Base-by-base conservation (phyloP, 371 early-diverging fungal genomes). In the Coemansia sp. region DNA sequence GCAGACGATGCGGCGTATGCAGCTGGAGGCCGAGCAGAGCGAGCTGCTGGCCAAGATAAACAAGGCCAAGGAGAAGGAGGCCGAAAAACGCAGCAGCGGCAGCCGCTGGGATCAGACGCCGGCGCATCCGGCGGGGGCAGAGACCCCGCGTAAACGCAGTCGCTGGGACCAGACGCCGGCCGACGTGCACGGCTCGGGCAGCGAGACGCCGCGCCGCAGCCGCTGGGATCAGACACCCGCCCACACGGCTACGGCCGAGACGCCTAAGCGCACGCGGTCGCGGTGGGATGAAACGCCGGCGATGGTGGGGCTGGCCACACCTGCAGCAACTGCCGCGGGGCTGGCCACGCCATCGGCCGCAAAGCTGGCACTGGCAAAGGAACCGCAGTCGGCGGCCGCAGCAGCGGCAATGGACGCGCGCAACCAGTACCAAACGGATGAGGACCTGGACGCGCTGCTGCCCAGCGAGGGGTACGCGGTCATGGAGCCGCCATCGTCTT, bases 391-490 rank as follows among this genome's bases (percentile, higher is more conserved):
- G 68, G n/a, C 86, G 71, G 87, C 90, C 47, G 92, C 89, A 89
- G 91, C 93, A 63, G 83, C 86, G 49, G 95, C 92, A 66, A 80
- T 94, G 55, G 97, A 94, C 62, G 77, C 82, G 33, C 90, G 98
- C 49, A 97, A 97, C 76, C 77, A 86, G 57, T 88, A 87, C 56
- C 74, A 90, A 26, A 83, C 94, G 3, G 99, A 98, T 72, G 97
- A 93, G 57, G 97, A 97, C 66, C 83, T 98, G 34, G 94, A 98
- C 68, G 85, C 88, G 36, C 88, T 98, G 85, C 87, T 98, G 48
- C 99, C 99, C 1, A 72, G 84, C 1, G 82, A 89, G 10, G 99
- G 99, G 3, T 98, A 95, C 82, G 88, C 85, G 66, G 89, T 97
- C 55, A 76, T 98, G 36, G 95, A 93, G 6, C 91, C 94, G 5